phyloP scores from a whole-genome alignment of 1,284 basidiomycete genomes.

The Microbotryomycetes sp. region DNA sequence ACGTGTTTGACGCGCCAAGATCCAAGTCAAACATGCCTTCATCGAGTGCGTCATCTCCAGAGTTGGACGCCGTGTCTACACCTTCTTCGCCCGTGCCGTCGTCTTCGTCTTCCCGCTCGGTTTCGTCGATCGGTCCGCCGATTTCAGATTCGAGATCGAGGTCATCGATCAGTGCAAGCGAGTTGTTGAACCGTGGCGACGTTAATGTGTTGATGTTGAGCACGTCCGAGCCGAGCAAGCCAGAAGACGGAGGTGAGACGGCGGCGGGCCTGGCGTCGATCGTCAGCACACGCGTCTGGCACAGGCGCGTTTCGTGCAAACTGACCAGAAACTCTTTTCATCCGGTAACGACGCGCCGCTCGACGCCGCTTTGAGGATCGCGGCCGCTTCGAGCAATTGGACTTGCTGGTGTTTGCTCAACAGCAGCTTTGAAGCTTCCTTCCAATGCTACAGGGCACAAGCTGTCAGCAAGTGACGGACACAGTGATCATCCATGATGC shows the following conservation, averaged over 20 bases:
- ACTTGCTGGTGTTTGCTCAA: constrained; percentile 97
- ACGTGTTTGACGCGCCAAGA: not conserved
- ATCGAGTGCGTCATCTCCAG: constrained; percentile 16
- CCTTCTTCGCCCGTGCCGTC: constrained; percentile 18
- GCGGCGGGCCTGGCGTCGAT: constrained; percentile 51
- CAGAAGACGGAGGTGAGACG: constrained; percentile 46
- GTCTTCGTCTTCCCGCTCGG: constrained; percentile 38
- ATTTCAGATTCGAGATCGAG: constrained; percentile 18
- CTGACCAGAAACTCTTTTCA: constrained; percentile 80
- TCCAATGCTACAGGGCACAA: constrained; percentile 61
- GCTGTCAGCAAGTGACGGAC: not conserved
- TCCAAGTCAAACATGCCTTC: constrained; percentile 31
- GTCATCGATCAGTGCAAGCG: constrained; percentile 10
- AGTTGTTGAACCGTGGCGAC: constrained; percentile 20
- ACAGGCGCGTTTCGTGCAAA: constrained; percentile 38
- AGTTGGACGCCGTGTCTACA: constrained; percentile 2
- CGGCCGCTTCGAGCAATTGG: constrained; percentile 91
- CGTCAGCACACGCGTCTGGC: not conserved
- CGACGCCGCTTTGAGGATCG: constrained; percentile 64
- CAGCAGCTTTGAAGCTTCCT: constrained; percentile 86
- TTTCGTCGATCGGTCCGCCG: constrained; percentile 32
- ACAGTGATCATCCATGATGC: not conserved
- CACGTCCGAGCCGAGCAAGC: constrained; percentile 42
- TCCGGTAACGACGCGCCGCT: constrained; percentile 73
- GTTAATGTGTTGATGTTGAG: constrained; percentile 38